These are phyloP conservation scores for Aspergillus neoniger DNA, from an alignment of 2,329 filamentous ascomycete species.

Conservation along the genomic window DNA sequence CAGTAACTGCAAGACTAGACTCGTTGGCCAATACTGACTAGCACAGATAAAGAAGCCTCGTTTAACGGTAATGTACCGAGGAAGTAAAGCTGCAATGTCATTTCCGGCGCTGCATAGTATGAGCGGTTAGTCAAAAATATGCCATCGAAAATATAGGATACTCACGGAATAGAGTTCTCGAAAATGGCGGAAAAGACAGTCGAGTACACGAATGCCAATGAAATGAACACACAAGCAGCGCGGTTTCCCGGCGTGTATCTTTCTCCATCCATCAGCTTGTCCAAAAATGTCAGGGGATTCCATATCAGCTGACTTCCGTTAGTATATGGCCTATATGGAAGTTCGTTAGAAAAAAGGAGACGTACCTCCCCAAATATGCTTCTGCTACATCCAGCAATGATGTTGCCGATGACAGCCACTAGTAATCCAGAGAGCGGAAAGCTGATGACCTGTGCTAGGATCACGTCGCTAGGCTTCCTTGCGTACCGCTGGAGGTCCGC, in stretches of 20 bases:
- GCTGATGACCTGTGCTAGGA: constrained; percentile 45
- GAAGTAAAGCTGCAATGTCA: constrained; percentile 41
- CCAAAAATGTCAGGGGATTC: constrained; percentile 40
- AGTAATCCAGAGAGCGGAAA: constrained; percentile 45
- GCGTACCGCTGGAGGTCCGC: constrained; percentile 51
- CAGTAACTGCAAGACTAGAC: too few species aligned
- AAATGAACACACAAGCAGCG: constrained; percentile 45
- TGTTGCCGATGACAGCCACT: constrained; percentile 43
- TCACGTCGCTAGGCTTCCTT: constrained; percentile 41
- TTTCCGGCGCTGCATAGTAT: constrained; percentile 34
- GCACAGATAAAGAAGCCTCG: constrained; percentile 44
- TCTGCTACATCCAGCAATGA: constrained; percentile 38
- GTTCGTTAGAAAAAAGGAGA: not conserved
- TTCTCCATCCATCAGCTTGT: constrained; percentile 36
- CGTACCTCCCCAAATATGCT: constrained; percentile 33
- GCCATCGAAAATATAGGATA: not conserved
- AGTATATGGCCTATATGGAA: not conserved
- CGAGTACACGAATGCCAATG: constrained; percentile 46
- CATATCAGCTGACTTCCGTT: constrained; percentile 31
- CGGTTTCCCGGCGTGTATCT: constrained; percentile 40
- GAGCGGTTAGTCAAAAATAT: not conserved
- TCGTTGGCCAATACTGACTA: not conserved
- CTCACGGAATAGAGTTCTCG: constrained; percentile 43
- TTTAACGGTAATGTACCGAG: constrained; percentile 44
- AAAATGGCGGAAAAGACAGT: constrained; percentile 49